Conservation (phyloP, 306 rosid genomes). For the Casuarina glauca region DNA sequence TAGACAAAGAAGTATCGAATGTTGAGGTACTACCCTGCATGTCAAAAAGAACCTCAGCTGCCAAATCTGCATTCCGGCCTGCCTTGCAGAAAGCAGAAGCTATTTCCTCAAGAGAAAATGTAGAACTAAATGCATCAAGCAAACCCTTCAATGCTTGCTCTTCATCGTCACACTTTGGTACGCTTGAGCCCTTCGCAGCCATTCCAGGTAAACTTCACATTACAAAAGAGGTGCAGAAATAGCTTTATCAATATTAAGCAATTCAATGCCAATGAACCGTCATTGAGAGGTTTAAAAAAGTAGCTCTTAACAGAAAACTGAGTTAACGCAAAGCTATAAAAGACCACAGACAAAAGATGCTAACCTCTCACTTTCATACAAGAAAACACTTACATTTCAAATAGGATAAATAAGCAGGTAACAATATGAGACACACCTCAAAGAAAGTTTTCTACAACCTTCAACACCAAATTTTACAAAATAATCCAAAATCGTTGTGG, state of each 20-base stretch:
- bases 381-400: background rate
- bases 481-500: background rate
- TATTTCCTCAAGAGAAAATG: constrained; percentile 64
- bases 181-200: constrained; percentile 49
- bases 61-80: constrained; percentile 51
- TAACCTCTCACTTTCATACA: background rate
- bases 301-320: background rate
- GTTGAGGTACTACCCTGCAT: constrained; percentile 45
- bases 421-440: background rate
- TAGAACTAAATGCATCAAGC: constrained; percentile 67
- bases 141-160: constrained; percentile 56
- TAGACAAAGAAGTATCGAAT: constrained; percentile 26
- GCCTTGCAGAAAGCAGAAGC: constrained; percentile 82
- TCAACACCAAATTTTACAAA: background rate
- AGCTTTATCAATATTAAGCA: background rate
- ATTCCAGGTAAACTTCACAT: constrained; percentile 28
- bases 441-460: too few relatives aligned
- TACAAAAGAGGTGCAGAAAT: background rate
- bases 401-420: background rate
- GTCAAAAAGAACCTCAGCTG: constrained; percentile 55
- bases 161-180: constrained; percentile 36
- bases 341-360: background rate
- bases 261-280: background rate
- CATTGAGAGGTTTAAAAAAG: background rate
- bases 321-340: background rate